Base-by-base conservation (phyloP, 768 basidiomycete genomes). In the Amanita thiersii region DNA sequence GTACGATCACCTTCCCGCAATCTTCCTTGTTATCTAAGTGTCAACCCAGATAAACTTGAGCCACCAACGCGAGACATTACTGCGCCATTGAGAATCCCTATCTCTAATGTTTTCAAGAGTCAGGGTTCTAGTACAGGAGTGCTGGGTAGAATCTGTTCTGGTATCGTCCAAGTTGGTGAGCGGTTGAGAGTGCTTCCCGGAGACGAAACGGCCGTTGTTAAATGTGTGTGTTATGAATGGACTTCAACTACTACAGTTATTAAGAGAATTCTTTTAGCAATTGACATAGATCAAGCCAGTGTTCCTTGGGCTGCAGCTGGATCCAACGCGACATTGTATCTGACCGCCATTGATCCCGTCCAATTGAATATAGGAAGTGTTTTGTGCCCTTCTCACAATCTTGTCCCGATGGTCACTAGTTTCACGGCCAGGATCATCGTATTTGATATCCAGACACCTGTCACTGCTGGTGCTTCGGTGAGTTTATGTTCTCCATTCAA, bases 81-180 rank as follows among this genome's bases (percentile, higher is more conserved):
- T 2, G 70, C 78, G 0, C 82, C 93, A 0, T 59, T 94, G 17
- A 77, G 96, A 26, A 70, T 97, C 33, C 96, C 96, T 0, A 76
- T 98, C 15, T 86, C 91, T 9, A 98, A 99, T 56, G 88, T 98
- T 3, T 98, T 94, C 71, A 93, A 83, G 59, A 86, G 87, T 3
- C 82, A 84, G 54, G 77, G 81, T 11, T 78, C 86, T 2, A 77
- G 85, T 2, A 77, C 76, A 3, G 86, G 80, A 0, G 78, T 97
- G 0, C 75, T 82, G 17, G 96, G 96, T 12, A 67, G 92, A 37
- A 64, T 98, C 32, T 87, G 81, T 52, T 79, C 83, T 31, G 96
- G 96, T 4, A 68, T 97, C 26, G 73, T 97, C 3, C 93, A 97
- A 60, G 85, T 92, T 2, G 94, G 96, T 2, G 93, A 98, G 64